phyloP scores from a whole-genome alignment of 345 rosid species.

The Gossypium turneri region DNA sequence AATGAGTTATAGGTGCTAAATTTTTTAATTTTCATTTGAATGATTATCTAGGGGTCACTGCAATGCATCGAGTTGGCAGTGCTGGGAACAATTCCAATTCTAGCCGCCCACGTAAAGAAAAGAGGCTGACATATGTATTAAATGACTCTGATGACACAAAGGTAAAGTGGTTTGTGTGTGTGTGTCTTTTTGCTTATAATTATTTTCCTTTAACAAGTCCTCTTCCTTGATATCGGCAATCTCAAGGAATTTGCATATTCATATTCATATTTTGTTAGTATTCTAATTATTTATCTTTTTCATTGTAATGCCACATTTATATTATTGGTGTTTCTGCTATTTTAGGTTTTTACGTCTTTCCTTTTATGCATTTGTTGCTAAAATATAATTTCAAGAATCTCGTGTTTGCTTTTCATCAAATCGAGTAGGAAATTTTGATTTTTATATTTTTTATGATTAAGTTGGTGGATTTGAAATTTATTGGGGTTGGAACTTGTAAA shows the following conservation, averaged over 20 bases:
- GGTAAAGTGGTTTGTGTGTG: conserved; percentile 40
- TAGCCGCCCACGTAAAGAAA: conserved; percentile 91
- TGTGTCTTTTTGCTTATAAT: background rate
- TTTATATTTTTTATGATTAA: background rate
- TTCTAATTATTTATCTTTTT: background rate
- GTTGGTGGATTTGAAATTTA: background rate
- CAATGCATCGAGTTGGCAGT: conserved; percentile 99
- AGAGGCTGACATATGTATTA: conserved; percentile 87
- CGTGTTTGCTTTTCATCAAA: background rate
- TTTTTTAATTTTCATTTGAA: background rate
- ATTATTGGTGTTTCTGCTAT: background rate
- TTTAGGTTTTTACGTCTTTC: background rate
- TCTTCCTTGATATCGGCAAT: background rate
- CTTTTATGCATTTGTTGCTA: background rate
- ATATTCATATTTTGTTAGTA: background rate
- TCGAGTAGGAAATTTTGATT: background rate
- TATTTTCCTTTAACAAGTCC: background rate
- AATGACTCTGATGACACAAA: conserved; percentile 68
- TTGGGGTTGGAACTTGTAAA: background rate
- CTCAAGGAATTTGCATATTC: background rate
- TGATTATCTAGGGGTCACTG: conserved; percentile 35
- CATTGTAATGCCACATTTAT: background rate
- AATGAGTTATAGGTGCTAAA: background rate
- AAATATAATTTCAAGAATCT: background rate
- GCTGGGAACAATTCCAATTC: conserved; percentile 86